phyloP scores from a whole-genome alignment of 2,329 filamentous ascomycete genomes.

The Alternaria atra region DNA sequence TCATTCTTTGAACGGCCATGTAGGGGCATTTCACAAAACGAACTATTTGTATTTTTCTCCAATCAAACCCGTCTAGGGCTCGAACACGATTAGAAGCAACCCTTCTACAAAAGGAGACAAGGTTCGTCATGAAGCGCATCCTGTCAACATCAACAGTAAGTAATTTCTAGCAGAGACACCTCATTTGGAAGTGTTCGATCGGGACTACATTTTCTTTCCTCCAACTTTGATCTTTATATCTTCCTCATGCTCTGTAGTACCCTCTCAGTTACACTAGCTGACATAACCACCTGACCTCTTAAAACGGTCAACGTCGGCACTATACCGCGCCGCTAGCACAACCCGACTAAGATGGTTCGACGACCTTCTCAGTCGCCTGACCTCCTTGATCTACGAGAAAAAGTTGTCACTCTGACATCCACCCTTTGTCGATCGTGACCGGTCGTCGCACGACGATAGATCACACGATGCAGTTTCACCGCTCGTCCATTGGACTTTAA shows the following conservation, averaged over 20 bases:
- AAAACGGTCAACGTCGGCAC: constrained; percentile 9
- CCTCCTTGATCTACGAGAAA: background rate
- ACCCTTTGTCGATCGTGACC: background rate
- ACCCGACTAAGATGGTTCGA: background rate
- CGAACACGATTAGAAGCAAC: background rate
- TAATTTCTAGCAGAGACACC: background rate
- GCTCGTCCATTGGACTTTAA: background rate
- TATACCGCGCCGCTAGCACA: background rate
- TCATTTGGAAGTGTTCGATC: background rate
- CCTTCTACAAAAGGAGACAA: background rate
- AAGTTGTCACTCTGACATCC: background rate
- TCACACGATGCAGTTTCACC: constrained; percentile 5
- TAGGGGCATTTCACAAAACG: background rate
- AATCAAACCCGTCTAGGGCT: background rate
- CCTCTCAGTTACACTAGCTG: constrained; percentile 1
- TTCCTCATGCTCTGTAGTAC: background rate
- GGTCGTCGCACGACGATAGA: background rate
- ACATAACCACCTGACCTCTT: background rate
- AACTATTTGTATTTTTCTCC: background rate
- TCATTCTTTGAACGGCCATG: background rate
- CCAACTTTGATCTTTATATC: background rate
- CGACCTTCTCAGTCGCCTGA: constrained; percentile 6
- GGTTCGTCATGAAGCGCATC: background rate
- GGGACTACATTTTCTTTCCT: background rate
- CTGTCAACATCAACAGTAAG: background rate